These are phyloP conservation scores for Leccinum variicolor DNA, from an alignment of 768 basidiomycete genomes.

Conservation along the genomic window DNA sequence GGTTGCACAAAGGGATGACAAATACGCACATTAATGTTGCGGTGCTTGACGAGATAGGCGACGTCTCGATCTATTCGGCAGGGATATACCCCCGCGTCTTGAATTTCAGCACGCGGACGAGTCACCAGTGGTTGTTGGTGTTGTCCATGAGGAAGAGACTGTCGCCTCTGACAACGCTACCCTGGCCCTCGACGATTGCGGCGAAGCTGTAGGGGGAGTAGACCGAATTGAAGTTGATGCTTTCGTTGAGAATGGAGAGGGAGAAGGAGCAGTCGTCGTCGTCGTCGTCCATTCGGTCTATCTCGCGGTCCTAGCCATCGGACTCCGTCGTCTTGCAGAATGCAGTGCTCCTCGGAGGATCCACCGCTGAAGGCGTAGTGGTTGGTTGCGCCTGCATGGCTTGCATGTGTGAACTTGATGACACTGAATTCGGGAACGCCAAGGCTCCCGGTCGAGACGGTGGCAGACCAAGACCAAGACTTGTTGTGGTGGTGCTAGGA, in stretches of 20 bases:
- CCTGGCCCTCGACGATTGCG: slow-evolving; percentile 86
- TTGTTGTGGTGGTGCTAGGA: too few relatives aligned
- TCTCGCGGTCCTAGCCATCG: slow-evolving; percentile 66
- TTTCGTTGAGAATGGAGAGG: slow-evolving; percentile 85
- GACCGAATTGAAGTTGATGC: slow-evolving; percentile 89
- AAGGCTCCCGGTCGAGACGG: too few relatives aligned
- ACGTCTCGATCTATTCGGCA: slow-evolving; percentile 98
- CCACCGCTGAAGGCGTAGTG: slow-evolving; percentile 27
- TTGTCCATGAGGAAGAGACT: too few relatives aligned
- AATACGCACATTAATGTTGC: slow-evolving; percentile 87
- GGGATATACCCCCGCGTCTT: too few relatives aligned
- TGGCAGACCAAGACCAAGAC: too few relatives aligned
- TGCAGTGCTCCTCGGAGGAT: slow-evolving; percentile 71
- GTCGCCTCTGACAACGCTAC: slow-evolving; percentile 83
- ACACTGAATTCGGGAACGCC: too few relatives aligned
- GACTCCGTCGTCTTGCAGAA: slow-evolving; percentile 71
- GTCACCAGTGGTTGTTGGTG: slow-evolving; percentile 82
- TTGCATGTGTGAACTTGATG: slow-evolving; percentile 38
- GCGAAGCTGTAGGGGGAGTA: slow-evolving; percentile 95
- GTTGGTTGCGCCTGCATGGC: slow-evolving; percentile 46
- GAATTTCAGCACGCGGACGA: slow-evolving; percentile 70
- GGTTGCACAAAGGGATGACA: not conserved
- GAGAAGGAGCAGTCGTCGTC: slow-evolving; percentile 78
- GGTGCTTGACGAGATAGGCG: slow-evolving; percentile 92
- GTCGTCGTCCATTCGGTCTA: slow-evolving; percentile 59